Evolutionary conservation across 108 stramenopile genomes (phyloP).

Genomic region (Heterococcus sp.): DNA sequence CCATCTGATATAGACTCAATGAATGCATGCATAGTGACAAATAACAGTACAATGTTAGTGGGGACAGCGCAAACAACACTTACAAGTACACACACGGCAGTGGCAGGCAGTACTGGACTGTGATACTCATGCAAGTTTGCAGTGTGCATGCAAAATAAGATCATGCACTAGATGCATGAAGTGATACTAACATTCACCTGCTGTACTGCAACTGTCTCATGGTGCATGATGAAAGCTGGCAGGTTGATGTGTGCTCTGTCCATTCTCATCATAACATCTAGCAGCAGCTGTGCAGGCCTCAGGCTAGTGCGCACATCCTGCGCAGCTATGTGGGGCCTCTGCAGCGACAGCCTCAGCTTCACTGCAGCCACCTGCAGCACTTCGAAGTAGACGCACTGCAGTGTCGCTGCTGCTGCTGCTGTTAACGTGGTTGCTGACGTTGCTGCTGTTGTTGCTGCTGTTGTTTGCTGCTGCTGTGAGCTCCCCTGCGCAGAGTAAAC

Average conservation of each 20-base stretch:
- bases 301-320: slow-evolving; percentile 31
- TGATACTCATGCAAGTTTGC: slow-evolving; percentile 11
- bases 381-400: slow-evolving; percentile 20
- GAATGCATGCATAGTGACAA: too few species aligned
- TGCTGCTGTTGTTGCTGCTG: neutral
- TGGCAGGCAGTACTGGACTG: too few species aligned
- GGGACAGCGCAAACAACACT: too few species aligned
- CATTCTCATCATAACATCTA: slow-evolving; percentile 44
- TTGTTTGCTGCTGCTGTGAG: neutral
- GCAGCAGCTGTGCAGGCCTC: slow-evolving; percentile 30
- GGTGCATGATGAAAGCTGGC: slow-evolving; percentile 21
- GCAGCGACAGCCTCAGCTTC: slow-evolving; percentile 33
- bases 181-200: too few species aligned
- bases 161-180: too few species aligned
- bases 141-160: too few species aligned
- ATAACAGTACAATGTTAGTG: too few species aligned
- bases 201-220: slow-evolving; percentile 12
- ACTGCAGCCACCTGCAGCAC: slow-evolving; percentile 15
- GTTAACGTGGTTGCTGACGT: neutral
- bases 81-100: too few species aligned
- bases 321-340: slow-evolving; percentile 14
- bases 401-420: neutral
- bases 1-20: too few species aligned
- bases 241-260: slow-evolving; percentile 51
- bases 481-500: too few species aligned